Conservation (phyloP, 2,329 filamentous ascomycete genomes). For the Fonsecaea monophora region DNA sequence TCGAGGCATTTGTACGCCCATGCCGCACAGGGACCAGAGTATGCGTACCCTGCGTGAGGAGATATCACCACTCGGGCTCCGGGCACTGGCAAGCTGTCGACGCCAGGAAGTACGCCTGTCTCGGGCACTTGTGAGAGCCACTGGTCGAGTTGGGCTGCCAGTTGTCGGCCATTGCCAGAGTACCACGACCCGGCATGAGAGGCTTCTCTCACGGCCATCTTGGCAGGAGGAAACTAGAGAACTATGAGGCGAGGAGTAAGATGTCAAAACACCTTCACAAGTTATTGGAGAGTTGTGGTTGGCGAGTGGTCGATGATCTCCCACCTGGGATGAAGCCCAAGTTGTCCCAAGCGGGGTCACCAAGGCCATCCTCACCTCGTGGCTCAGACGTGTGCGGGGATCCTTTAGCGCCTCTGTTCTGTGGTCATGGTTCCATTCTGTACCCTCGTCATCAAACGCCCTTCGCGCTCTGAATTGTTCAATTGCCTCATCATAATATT, state of each 20-base stretch:
- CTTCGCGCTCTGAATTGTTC: neutral
- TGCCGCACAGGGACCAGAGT: constrained; percentile 88
- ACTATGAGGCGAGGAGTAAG: neutral
- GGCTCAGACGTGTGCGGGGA: neutral
- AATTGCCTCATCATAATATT: neutral
- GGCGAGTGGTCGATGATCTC: constrained; percentile 8
- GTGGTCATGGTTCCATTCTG: neutral
- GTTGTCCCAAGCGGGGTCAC: neutral
- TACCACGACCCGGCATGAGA: constrained; percentile 93
- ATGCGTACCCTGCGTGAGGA: constrained; percentile 91
- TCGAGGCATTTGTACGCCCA: constrained; percentile 94
- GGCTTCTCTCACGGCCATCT: constrained; percentile 60
- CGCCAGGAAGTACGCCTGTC: constrained; percentile 61
- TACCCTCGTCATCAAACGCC: neutral
- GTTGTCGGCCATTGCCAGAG: constrained; percentile 62
- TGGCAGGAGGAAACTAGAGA: neutral
- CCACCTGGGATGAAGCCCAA: constrained; percentile 2
- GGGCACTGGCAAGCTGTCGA: constrained; percentile 70
- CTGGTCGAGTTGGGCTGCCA: constrained; percentile 72
- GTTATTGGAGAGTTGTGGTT: constrained; percentile 3
- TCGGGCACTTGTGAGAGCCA: constrained; percentile 76
- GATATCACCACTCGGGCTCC: constrained; percentile 87
- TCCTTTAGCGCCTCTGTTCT: neutral
- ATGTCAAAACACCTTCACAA: neutral
- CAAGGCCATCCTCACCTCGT: neutral